Evolutionary conservation across 257 asterid species (phyloP).

Genomic region (Rhazya stricta): DNA sequence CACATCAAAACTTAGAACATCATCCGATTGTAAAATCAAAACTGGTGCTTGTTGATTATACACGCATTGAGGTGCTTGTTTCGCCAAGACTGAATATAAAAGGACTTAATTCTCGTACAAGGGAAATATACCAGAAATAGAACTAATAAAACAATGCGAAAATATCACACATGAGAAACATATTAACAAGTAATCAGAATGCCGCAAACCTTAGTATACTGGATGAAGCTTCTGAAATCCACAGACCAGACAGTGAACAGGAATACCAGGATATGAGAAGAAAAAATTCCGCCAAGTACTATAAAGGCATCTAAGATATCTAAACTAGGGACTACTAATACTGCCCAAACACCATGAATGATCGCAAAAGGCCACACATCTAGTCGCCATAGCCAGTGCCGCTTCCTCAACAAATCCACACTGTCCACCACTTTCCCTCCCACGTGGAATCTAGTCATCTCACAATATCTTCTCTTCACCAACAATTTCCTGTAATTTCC

Average conservation of each 20-base stretch:
- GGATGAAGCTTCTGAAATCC: slow-evolving; percentile 76
- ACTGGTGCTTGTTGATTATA: not conserved
- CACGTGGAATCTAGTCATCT: slow-evolving; percentile 69
- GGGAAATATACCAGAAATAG: not conserved
- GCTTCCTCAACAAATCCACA: slow-evolving; percentile 71
- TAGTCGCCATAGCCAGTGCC: slow-evolving; percentile 86
- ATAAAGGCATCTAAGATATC: slow-evolving; percentile 76
- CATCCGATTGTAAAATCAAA: slow-evolving; percentile 14
- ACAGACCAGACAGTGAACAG: slow-evolving; percentile 94
- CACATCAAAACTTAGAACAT: slow-evolving; percentile 10
- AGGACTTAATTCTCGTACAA: no score
- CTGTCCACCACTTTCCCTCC: slow-evolving; percentile 97
- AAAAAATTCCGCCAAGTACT: slow-evolving; percentile 58
- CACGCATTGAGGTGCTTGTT: no score
- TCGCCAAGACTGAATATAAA: no score
- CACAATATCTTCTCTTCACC: slow-evolving; percentile 14
- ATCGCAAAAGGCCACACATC: slow-evolving; percentile 83
- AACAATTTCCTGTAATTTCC: not conserved
- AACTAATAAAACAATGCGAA: not conserved
- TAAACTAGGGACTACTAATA: slow-evolving; percentile 66
- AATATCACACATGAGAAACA: not conserved
- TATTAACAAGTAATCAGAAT: slow-evolving; percentile 5
- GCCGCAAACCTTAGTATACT: slow-evolving; percentile 66
- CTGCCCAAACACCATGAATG: slow-evolving; percentile 67
- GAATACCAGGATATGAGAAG: slow-evolving; percentile 62